These are phyloP conservation scores for Leucocoprinus leucothites DNA, from an alignment of 768 basidiomycete species.

Conservation along the genomic window DNA sequence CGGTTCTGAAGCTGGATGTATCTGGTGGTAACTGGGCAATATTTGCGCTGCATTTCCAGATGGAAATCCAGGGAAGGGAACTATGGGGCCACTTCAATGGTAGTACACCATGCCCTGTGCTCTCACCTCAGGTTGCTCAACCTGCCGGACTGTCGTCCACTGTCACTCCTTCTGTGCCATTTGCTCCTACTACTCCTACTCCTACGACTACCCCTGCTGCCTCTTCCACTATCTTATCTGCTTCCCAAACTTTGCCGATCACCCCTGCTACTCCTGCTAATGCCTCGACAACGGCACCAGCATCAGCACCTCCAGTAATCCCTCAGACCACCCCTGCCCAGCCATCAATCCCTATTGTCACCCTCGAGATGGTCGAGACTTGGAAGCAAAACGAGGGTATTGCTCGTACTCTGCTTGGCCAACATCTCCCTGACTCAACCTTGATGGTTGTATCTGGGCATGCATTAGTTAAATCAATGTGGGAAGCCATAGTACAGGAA, in stretches of 20 bases:
- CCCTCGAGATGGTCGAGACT: too few species aligned
- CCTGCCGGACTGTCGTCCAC: not conserved
- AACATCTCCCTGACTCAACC: conserved; percentile 25
- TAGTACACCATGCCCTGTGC: conserved; percentile 5
- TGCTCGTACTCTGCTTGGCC: conserved; percentile 21
- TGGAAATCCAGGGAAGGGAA: conserved; percentile 19
- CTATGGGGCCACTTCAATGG: conserved; percentile 23
- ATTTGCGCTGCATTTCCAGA: conserved; percentile 19
- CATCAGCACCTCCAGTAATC: too few species aligned
- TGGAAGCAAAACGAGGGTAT: conserved; percentile 32
- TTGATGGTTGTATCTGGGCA: conserved; percentile 20
- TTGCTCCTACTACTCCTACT: too few species aligned
- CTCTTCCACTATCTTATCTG: too few species aligned
- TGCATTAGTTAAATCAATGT: conserved; percentile 23
- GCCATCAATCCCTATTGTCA: not conserved
- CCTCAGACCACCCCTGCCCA: too few species aligned
- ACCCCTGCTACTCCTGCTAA: too few species aligned
- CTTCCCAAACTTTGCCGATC: too few species aligned
- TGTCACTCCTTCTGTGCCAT: too few species aligned
- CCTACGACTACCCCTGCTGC: too few species aligned
- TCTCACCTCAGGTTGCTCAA: not conserved
- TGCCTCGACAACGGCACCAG: too few species aligned
- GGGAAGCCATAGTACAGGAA: conserved; percentile 26
- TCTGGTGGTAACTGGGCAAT: conserved; percentile 27
- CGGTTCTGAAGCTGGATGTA: conserved; percentile 23